Evolutionary conservation across 106 monocot species (phyloP), one percentile per base, ranked within the genome.

Genomic region (Allium cepa): DNA sequence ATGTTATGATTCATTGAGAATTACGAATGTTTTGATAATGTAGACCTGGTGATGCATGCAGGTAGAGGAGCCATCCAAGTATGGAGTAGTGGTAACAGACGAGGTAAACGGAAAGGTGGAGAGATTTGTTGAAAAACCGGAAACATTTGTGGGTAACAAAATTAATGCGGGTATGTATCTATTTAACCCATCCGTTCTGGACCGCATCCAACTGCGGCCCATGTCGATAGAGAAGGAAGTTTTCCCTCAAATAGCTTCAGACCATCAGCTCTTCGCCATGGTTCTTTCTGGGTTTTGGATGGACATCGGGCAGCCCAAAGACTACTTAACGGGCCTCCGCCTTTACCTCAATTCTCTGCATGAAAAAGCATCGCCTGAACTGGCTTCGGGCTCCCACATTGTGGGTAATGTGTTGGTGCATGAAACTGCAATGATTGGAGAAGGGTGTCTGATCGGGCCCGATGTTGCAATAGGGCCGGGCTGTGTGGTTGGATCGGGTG

Each of bases 31-130:
- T 56, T 68, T 49, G 49, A 45, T 12, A 45, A 36, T 26, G n/a
- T 15, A 55, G 15, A 45, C 14, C 22, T 13, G 7, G 7, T 51
- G 7, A 3, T 15, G 3, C 10, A 1, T 17, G 53, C 46, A 92
- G 92, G 92, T 93, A 0, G 79, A 86, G 27, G 93, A 93, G 66
- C 93, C 93, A 17, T 93, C 93, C 5, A 93, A 93, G 69, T 93
- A 93, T 6, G 93, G 93, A 27, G 93, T 93, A 13, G 93, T 93
- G 62, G 86, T 93, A 3, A 83, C 79, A 81, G 88, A 93, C 4
- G 88, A 93, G 59, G 81, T 64, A 60, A 86, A 81, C n/a, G 85
- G 88, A 67, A 83, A 76, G 78, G 93, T 93, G 0, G 88, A 88
- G 6, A 83, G 79, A 48, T 88, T 93, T 58, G 93, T 93, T 4